A percentile compares a stretch with the other conserved stretches of the same genome.
Conservation (phyloP, 441 rosid genomes). For the Monsonia emarginata region DNA sequence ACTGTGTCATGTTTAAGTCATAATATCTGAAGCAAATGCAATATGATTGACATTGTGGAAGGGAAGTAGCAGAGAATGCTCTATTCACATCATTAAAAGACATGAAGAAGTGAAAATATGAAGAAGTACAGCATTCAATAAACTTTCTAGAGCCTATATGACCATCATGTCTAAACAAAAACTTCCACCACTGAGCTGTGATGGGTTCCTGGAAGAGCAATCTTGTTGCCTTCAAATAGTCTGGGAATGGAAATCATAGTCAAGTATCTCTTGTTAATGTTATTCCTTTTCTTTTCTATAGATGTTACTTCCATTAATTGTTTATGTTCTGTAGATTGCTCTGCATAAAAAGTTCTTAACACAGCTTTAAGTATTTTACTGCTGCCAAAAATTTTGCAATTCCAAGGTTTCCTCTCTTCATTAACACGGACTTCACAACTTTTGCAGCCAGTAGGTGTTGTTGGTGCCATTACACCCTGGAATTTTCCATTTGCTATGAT, state of each 20-base stretch:
- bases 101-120: not conserved
- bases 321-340: not conserved
- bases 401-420: not conserved
- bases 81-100: not conserved
- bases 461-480: slow-evolving; percentile 94
- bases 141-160: not conserved
- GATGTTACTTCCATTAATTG: not conserved
- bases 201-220: not conserved
- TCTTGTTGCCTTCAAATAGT: not conserved
- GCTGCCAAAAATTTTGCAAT: not conserved
- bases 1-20: not conserved
- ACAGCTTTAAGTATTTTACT: not conserved
- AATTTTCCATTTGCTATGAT: slow-evolving; percentile 99
- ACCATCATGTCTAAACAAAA: not conserved
- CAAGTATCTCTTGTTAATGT: not conserved
- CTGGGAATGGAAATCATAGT: not conserved
- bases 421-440: slow-evolving; percentile 11
- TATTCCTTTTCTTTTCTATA: not conserved
- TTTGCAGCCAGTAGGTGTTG: slow-evolving; percentile 89
- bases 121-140: not conserved
- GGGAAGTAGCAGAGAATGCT: not conserved
- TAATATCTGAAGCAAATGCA: not conserved
- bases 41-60: not conserved
- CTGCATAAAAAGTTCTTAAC: not conserved
- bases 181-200: not conserved